These are phyloP conservation scores for Firmiana major DNA, from an alignment of 345 rosid genomes.

Conservation along the genomic window DNA sequence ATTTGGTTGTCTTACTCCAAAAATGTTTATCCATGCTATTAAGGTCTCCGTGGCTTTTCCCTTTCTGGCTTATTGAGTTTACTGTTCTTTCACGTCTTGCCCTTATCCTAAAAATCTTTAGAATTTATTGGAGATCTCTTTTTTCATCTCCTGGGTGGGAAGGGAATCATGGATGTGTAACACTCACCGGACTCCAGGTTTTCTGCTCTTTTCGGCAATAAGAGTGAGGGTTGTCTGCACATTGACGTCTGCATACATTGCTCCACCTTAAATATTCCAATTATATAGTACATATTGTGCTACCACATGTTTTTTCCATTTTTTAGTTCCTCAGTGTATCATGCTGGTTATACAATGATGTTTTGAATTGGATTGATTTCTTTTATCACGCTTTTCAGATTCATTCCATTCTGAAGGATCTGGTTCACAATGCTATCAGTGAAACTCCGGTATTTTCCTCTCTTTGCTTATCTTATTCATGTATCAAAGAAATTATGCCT, in stretches of 20 bases:
- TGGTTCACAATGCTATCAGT: conserved; percentile 88
- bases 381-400: conserved; percentile 42
- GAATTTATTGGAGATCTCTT: not conserved
- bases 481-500: not conserved
- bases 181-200: not conserved
- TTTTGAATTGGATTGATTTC: not conserved
- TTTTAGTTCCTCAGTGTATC: not conserved
- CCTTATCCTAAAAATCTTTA: not conserved
- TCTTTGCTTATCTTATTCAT: not conserved
- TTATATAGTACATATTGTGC: not conserved
- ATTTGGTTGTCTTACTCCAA: not conserved
- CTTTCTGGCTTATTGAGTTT: not conserved
- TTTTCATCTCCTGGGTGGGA: not conserved
- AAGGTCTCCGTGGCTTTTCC: not conserved
- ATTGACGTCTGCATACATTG: not conserved
- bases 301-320: not conserved
- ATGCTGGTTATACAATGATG: not conserved
- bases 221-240: not conserved
- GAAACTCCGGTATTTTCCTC: conserved; percentile 72
- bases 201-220: not conserved
- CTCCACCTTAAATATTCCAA: not conserved
- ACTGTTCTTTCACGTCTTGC: not conserved
- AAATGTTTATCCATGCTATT: not conserved
- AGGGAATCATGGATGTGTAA: not conserved
- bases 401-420: conserved; percentile 85